Evolutionary conservation across 345 rosid species (phyloP).

Genomic region (Populus nigra): DNA sequence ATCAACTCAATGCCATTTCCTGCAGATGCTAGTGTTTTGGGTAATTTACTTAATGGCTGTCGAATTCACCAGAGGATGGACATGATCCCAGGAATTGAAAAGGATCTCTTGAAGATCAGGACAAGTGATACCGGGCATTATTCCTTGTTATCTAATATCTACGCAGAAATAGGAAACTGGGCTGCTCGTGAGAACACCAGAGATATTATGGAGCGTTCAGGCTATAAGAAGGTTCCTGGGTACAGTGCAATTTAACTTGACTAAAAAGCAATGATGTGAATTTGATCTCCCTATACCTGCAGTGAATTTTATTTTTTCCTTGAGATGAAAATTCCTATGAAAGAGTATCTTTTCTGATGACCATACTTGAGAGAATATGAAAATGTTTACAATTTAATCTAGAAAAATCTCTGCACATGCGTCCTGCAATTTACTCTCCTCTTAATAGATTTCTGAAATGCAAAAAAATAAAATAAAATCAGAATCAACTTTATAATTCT

Average conservation of each 20-base stretch:
- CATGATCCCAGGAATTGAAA: constrained; percentile 47
- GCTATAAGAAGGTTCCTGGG: constrained; percentile 65
- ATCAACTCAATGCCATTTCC: constrained; percentile 64
- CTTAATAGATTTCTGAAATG: not conserved
- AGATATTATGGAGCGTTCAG: constrained; percentile 36
- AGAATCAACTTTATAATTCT: not conserved
- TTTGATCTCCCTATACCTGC: not conserved
- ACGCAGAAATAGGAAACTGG: constrained; percentile 82
- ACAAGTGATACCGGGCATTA: constrained; percentile 65
- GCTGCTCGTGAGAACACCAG: constrained; percentile 51
- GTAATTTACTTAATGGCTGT: constrained; percentile 73
- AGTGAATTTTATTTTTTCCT: not conserved
- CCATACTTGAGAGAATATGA: not conserved
- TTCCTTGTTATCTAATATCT: constrained; percentile 64
- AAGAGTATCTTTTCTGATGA: not conserved
- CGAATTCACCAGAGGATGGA: constrained; percentile 71
- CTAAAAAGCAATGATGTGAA: not conserved
- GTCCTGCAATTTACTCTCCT: not conserved
- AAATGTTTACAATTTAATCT: not conserved
- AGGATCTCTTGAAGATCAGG: constrained; percentile 36
- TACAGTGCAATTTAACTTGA: constrained; percentile 43
- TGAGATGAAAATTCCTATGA: not conserved
- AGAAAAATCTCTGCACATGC: not conserved
- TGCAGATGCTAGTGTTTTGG: constrained; percentile 64
- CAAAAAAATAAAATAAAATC: not conserved